Evolutionary conservation across 2,329 filamentous ascomycete species (phyloP), one percentile per base, ranked within the genome.

Genomic region (Nemania diffusa): DNA sequence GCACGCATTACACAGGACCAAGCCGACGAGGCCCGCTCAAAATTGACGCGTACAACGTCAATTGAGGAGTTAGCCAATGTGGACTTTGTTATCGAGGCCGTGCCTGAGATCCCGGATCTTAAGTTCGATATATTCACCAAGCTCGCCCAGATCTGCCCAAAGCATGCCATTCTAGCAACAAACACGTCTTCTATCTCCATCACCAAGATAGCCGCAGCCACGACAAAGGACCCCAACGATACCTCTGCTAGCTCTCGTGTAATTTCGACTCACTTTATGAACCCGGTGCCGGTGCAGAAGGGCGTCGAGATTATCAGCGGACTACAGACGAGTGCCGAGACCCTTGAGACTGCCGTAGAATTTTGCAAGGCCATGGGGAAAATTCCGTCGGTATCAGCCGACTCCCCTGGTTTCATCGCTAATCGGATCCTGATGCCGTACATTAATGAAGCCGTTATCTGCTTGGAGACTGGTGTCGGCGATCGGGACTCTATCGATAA

Each of bases 141-240:
- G 76, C 87, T 99, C 11, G 94, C 94, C 6, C 83, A 92, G 74
- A 90, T 97, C 73, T 94, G 92, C 73, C 90, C 93, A 11, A 84
- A 90, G 59, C 93, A 98, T 77, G 89, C 96, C 66, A 92, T 99
- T 74, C 88, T 99, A 40, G 95, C 96, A 5, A 99, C 96, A 69
- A 99, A 99, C 84, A 99, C 96, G 6, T 97, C 94, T n/a, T 97
- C 94, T 69, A 99, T 99, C 78, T 95, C 93, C 68, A 97, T 99
- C 79, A 99, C 96, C 50, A 92, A 91, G 77, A 97, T 99, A 75
- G 96, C 96, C 22, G 94, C 96, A 3, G 89, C 94, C 9, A 95
- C 95, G 0, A 91, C 90, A 27, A 84, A 85, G 63, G 89, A 97
- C 77, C 91, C 93, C 0, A 95, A 84, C 20, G 92, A 97, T 76